phyloP scores from a whole-genome alignment of 2,329 filamentous ascomycete species.

The Trichoderma oligosporum region DNA sequence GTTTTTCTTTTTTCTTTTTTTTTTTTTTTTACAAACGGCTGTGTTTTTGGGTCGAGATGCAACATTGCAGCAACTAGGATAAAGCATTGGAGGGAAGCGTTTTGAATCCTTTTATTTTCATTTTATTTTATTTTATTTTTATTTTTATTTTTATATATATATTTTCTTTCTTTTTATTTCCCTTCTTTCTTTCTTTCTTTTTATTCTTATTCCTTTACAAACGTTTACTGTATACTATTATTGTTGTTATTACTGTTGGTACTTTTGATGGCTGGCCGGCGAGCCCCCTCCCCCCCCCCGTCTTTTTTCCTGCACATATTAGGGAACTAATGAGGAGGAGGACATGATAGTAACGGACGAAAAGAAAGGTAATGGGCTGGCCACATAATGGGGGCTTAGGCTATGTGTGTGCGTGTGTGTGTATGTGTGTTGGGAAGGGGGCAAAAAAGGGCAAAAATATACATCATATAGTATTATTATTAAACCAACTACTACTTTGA shows the following conservation, averaged over 20 bases:
- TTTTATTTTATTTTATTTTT: not conserved
- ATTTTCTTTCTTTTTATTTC: not conserved
- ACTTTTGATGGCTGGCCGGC: not conserved
- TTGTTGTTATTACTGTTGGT: not conserved
- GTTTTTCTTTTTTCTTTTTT: not conserved
- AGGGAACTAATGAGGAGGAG: slow-evolving; percentile 19
- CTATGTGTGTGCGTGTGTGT: no score
- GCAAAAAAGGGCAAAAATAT: not conserved
- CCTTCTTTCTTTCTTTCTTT: not conserved
- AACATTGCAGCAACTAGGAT: not conserved
- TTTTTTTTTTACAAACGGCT: not conserved
- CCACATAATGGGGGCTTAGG: not conserved
- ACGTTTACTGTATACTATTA: slow-evolving; percentile 4
- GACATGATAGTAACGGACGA: not conserved
- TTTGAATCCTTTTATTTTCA: not conserved
- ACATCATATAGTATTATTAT: not conserved
- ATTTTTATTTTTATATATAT: not conserved
- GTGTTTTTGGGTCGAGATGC: not conserved
- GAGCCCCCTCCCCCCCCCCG: not conserved
- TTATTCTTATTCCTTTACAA: not conserved
- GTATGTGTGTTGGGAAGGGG: not conserved
- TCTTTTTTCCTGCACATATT: slow-evolving; percentile 15
- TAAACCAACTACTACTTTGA: not conserved
- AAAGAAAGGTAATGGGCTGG: not conserved
- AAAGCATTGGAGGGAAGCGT: slow-evolving; percentile 11